Percentiles rank a stretch among this genome's conserved stretches.
Evolutionary conservation across 208 protist genomes (phyloP).

Genomic region (Trypanosoma mega): DNA sequence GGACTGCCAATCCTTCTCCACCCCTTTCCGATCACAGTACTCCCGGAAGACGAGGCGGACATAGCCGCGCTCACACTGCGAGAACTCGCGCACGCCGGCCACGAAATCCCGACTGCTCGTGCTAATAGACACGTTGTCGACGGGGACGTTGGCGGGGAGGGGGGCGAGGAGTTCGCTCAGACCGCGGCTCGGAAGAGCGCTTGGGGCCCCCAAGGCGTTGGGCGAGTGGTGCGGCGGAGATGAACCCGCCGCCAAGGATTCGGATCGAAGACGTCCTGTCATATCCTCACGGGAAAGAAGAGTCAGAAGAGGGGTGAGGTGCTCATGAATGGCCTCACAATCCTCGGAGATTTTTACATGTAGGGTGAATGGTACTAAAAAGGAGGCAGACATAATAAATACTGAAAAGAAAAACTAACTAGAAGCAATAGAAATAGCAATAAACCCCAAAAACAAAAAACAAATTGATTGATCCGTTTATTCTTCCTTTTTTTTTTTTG

Average conservation of each 20-base stretch:
- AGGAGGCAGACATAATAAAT: constrained; percentile 16
- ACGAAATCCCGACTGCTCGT: constrained; percentile 9
- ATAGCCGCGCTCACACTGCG: constrained; percentile 37
- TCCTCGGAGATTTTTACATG: constrained; percentile 18
- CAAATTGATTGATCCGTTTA: too few species aligned
- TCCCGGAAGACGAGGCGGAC: constrained; percentile 71
- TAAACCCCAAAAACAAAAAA: too few species aligned
- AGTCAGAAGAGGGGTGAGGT: constrained; percentile 20
- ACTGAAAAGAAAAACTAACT: too few species aligned
- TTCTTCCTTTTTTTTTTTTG: too few species aligned
- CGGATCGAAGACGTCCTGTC: too few species aligned
- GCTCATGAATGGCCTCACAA: constrained; percentile 23
- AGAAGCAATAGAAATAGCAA: too few species aligned
- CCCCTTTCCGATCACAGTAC: constrained; percentile 67
- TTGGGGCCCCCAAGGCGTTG: background rate
- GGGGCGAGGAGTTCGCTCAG: background rate
- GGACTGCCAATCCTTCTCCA: constrained; percentile 42
- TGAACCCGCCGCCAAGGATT: background rate
- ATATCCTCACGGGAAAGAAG: constrained; percentile 14
- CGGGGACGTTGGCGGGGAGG: background rate
- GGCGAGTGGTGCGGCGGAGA: background rate
- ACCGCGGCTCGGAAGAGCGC: too few species aligned
- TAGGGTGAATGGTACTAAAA: constrained; percentile 29
- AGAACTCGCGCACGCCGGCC: background rate
- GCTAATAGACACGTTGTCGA: background rate